Conservation (phyloP, 179 eudicot species). For the Spinacia oleracea region DNA sequence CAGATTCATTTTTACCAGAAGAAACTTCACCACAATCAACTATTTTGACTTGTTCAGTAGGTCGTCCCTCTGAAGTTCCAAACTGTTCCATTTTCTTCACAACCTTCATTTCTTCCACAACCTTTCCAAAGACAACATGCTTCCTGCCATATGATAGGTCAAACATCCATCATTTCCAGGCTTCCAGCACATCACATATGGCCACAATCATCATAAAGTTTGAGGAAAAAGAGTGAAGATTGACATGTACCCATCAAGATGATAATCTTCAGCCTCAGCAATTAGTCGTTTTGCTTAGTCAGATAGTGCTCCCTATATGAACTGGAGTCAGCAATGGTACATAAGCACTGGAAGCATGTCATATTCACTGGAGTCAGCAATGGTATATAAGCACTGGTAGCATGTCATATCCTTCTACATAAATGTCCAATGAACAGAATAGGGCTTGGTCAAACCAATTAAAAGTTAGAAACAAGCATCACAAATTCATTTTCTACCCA, state of each 20-base stretch:
- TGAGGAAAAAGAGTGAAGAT: neutral
- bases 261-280: conserved; percentile 16
- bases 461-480: neutral
- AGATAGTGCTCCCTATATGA: neutral
- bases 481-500: neutral
- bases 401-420: neutral
- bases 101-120: conserved; percentile 73
- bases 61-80: conserved; percentile 65
- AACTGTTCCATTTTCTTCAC: conserved; percentile 76
- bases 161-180: conserved; percentile 9
- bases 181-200: neutral
- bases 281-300: neutral
- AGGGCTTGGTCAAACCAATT: neutral
- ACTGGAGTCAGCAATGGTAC: too few relatives aligned
- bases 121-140: conserved; percentile 95
- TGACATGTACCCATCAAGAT: conserved; percentile 82
- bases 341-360: too few relatives aligned
- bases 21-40: conserved; percentile 76
- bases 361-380: neutral
- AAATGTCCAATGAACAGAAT: neutral
- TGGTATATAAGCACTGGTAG: neutral
- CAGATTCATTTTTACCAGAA: conserved; percentile 40
- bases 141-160: conserved; percentile 54
- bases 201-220: neutral
- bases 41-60: conserved; percentile 61